Conservation (phyloP, 2,329 filamentous ascomycete genomes). For the Talaromyces marneffei region DNA sequence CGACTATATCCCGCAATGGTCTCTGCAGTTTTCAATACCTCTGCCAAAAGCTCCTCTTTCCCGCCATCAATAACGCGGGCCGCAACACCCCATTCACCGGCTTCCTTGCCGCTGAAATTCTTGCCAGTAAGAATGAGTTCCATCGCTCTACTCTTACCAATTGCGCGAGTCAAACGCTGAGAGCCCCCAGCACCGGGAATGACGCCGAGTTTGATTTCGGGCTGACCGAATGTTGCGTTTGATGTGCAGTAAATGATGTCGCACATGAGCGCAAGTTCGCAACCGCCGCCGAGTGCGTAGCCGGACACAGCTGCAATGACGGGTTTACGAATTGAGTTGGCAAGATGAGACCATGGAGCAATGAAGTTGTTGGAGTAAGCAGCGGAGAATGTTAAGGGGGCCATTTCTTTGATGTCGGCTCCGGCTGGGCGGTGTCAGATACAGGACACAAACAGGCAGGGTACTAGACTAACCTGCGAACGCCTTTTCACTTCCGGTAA, state of each 20-base stretch:
- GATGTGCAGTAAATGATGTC: constrained; percentile 89
- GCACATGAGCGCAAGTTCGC: constrained; percentile 95
- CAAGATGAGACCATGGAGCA: constrained; percentile 84
- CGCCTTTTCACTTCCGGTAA: constrained; percentile 83
- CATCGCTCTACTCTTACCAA: constrained; percentile 84
- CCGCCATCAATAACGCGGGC: constrained; percentile 69
- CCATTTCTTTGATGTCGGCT: constrained; percentile 99
- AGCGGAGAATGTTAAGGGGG: constrained; percentile 76
- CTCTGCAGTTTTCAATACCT: constrained; percentile 74
- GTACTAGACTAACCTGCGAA: constrained; percentile 58
- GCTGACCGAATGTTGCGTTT: constrained; percentile 86
- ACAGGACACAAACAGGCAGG: constrained; percentile 8
- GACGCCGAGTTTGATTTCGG: constrained; percentile 90
- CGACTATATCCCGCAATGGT: constrained; percentile 81
- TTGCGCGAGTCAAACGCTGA: constrained; percentile 75
- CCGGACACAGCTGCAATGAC: constrained; percentile 92
- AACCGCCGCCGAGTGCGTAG: constrained; percentile 89
- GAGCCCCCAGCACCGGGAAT: constrained; percentile 89
- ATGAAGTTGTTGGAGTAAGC: constrained; percentile 92
- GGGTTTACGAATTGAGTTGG: constrained; percentile 81
- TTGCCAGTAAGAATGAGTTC: constrained; percentile 82
- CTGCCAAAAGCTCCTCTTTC: constrained; percentile 76
- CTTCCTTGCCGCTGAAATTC: constrained; percentile 76
- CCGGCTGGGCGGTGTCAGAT: constrained; percentile 52
- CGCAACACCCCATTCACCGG: constrained; percentile 84